Evolutionary conservation across 345 rosid genomes (phyloP), one percentile per base, ranked within the genome.

Genomic region (Citrus trifoliata): DNA sequence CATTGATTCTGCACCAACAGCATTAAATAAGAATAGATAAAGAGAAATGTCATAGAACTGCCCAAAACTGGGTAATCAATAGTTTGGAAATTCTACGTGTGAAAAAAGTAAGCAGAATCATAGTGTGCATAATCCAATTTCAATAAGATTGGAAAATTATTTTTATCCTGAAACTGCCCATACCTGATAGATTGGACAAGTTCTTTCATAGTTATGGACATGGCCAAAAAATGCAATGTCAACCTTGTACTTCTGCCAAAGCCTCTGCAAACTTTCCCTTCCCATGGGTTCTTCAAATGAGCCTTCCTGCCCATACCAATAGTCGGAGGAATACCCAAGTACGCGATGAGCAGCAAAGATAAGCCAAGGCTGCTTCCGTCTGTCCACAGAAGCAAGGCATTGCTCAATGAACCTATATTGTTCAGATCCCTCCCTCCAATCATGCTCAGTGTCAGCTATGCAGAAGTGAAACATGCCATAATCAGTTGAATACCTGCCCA

Each of bases 181-280:
- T 85, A 91, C 95, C 95, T 91, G 90, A 84, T 91, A 90, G 58
- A 91, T 83, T 27, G 93, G 92, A 81, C 93, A 91, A 28, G 90
- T 81, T 38, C 93, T 86, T 83, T 90, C 95, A 68, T 91, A 91
- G 88, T 90, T 90, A 60, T 91, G 95, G 71, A 91, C 88, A 75
- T 91, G 91, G 70, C 95, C 95, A 14, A 72, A 91, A 80, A 89
- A 91, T 74, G 93, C 92, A 13, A 91, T 85, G 82, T 91, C 95
- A n/a, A 91, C 95, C 78, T 85, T 89, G 86, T 91, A 89, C 82
- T 89, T 91, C 85, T 89, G 93, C 95, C 95, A 91, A 40, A 91
- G 92, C 81, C 55, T 88, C 83, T 91, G 92, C 88, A 91, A 64
- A 76, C 85, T 83, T 53, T 89, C 91, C 79, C 95, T 83, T 70